phyloP scores from a whole-genome alignment of 805 yeast genomes.

The Cyberlindnera lachancei region DNA sequence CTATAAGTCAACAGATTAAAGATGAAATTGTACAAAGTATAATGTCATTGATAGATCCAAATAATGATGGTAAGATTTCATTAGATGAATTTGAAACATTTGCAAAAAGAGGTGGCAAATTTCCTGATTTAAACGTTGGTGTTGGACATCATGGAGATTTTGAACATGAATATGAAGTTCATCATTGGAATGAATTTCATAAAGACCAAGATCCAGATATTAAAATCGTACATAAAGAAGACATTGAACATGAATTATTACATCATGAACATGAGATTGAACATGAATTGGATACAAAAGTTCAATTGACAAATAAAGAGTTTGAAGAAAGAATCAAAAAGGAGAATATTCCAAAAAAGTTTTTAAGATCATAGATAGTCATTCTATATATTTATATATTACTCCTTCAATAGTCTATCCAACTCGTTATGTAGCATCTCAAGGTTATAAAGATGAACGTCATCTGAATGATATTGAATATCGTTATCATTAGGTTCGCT shows the following conservation, averaged over 20 bases:
- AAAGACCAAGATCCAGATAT: constrained; percentile 78
- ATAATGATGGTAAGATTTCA: constrained; percentile 58
- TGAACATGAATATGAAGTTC: constrained; percentile 88
- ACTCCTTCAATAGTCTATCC: background rate
- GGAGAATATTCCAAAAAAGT: constrained; percentile 33
- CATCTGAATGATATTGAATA: constrained; percentile 19
- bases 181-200: constrained; percentile 85
- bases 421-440: constrained; percentile 27
- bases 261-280: constrained; percentile 58
- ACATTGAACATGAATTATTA: constrained; percentile 49
- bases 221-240: constrained; percentile 74
- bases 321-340: constrained; percentile 30
- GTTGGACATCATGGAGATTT: constrained; percentile 93
- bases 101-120: constrained; percentile 52
- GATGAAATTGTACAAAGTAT: constrained; percentile 47
- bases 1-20: constrained; percentile 47
- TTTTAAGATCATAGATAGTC: constrained; percentile 8
- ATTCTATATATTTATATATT: no score
- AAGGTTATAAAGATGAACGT: constrained; percentile 29
- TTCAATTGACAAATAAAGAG: constrained; percentile 29
- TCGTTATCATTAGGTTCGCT: no score
- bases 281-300: constrained; percentile 59
- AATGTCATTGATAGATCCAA: constrained; percentile 52
- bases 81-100: constrained; percentile 65
- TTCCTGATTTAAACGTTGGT: constrained; percentile 91